Conservation (phyloP, 1,284 basidiomycete genomes). For the Malassezia obtusa region DNA sequence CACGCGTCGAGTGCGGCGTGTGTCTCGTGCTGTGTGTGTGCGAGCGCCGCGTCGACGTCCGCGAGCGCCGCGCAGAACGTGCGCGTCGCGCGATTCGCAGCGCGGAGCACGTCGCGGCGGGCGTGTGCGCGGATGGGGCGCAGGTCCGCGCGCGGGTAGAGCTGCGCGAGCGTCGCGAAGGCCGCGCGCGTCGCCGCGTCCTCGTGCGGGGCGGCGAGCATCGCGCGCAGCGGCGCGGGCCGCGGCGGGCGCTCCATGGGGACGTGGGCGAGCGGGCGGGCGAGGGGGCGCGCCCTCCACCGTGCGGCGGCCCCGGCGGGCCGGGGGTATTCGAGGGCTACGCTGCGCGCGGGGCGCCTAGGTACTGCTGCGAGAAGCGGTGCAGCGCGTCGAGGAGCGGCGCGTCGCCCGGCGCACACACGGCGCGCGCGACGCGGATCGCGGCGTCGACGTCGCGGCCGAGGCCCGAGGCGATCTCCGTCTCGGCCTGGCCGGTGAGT, state of each 20-base stretch:
- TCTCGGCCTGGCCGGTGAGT: slow-evolving; percentile 1
- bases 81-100: background rate
- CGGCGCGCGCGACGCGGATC: slow-evolving; percentile 5
- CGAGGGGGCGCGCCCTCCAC: too few relatives aligned
- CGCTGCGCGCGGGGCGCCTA: background rate
- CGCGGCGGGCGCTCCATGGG: background rate
- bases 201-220: background rate
- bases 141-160: background rate
- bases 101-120: background rate
- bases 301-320: too few relatives aligned
- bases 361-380: background rate
- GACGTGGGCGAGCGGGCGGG: too few relatives aligned
- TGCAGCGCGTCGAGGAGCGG: slow-evolving; percentile 5
- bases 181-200: background rate
- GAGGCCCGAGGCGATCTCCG: slow-evolving; percentile 14
- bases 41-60: background rate
- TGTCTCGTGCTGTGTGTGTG: background rate
- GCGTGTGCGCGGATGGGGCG: background rate
- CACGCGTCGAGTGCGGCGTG: background rate
- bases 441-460: slow-evolving; percentile 15
- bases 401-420: background rate
- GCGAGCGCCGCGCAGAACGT: slow-evolving; percentile 1
- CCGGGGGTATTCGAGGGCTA: too few relatives aligned
- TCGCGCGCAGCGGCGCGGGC: background rate
- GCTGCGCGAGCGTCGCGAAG: background rate